Percentiles rank a stretch among this genome's conserved stretches.
phyloP scores from a whole-genome alignment of 2,329 filamentous ascomycete genomes.

The Tolypocladium tropicale region DNA sequence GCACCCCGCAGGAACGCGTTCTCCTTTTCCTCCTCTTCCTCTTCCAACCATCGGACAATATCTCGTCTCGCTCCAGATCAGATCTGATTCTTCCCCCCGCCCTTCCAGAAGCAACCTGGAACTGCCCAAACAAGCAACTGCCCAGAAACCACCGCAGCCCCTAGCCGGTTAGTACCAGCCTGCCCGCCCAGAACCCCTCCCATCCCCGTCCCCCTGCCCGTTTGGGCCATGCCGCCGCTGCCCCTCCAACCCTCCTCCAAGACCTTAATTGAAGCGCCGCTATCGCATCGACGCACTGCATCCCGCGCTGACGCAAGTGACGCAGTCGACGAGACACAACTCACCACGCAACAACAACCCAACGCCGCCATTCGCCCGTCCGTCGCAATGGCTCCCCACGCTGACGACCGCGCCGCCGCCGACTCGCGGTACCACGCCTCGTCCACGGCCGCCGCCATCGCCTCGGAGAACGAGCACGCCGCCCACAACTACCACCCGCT shows the following conservation, averaged over 20 bases:
- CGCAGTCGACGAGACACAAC: not conserved
- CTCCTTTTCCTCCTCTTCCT: not conserved
- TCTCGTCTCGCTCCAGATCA: not conserved
- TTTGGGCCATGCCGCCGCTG: too few relatives aligned
- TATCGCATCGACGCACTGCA: not conserved
- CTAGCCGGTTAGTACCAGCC: not conserved
- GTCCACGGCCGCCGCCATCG: constrained; percentile 71
- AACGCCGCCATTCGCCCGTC: not conserved
- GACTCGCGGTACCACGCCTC: constrained; percentile 56
- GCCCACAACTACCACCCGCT: constrained; percentile 99
- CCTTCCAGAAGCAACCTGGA: constrained; percentile 1
- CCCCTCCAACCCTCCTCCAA: not conserved
- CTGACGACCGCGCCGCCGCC: constrained; percentile 26
- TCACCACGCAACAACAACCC: too few relatives aligned
- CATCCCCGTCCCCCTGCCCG: not conserved
- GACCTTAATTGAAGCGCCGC: not conserved
- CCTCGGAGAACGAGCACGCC: constrained; percentile 71
- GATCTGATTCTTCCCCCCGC: not conserved
- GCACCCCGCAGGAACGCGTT: not conserved
- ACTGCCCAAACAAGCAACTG: constrained; percentile 4
- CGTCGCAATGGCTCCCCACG: constrained; percentile 48
- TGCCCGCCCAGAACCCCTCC: not conserved
- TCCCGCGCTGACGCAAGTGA: not conserved
- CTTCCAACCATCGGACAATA: not conserved
- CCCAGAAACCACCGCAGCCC: not conserved